Evolutionary conservation across 306 rosid genomes (phyloP).

Genomic region (Hippophae rhamnoides): DNA sequence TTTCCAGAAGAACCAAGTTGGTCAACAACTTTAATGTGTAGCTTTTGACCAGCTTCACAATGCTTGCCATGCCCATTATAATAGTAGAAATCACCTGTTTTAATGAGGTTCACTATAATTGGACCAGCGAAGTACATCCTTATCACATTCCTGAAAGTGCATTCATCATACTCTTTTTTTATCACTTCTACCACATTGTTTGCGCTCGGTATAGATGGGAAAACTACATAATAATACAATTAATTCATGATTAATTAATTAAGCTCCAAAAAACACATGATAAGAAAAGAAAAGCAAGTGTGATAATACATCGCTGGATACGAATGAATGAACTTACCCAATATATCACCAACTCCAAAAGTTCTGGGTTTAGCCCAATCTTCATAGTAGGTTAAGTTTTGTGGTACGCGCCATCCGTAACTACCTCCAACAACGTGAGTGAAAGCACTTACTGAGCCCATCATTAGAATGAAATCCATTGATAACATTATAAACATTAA

Average conservation of each 20-base stretch:
- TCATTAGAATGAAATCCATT: slow-evolving; percentile 13
- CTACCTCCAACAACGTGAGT: slow-evolving; percentile 60
- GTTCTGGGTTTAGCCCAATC: slow-evolving; percentile 50
- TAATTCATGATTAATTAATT: not conserved
- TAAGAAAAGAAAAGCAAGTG: too few species aligned
- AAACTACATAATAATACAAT: slow-evolving; percentile 16
- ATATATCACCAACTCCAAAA: slow-evolving; percentile 49
- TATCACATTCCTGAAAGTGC: slow-evolving; percentile 18
- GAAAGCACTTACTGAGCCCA: slow-evolving; percentile 26
- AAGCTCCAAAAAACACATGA: too few species aligned
- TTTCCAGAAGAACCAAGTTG: slow-evolving; percentile 24
- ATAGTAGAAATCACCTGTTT: slow-evolving; percentile 46
- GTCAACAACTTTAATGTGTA: slow-evolving; percentile 25
- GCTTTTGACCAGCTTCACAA: slow-evolving; percentile 67
- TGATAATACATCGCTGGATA: not conserved
- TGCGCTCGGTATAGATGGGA: slow-evolving; percentile 33
- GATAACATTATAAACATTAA: slow-evolving; percentile 9
- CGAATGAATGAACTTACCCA: slow-evolving; percentile 28
- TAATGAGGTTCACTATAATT: slow-evolving; percentile 17
- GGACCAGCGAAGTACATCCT: slow-evolving; percentile 39
- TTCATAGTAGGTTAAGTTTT: slow-evolving; percentile 11
- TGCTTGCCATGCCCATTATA: slow-evolving; percentile 52
- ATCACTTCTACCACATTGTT: slow-evolving; percentile 34
- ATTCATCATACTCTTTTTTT: slow-evolving; percentile 29
- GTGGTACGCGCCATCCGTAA: slow-evolving; percentile 53